Evolutionary conservation across 1,139 yeast species (phyloP).

Genomic region (Candida frijolesensis): DNA sequence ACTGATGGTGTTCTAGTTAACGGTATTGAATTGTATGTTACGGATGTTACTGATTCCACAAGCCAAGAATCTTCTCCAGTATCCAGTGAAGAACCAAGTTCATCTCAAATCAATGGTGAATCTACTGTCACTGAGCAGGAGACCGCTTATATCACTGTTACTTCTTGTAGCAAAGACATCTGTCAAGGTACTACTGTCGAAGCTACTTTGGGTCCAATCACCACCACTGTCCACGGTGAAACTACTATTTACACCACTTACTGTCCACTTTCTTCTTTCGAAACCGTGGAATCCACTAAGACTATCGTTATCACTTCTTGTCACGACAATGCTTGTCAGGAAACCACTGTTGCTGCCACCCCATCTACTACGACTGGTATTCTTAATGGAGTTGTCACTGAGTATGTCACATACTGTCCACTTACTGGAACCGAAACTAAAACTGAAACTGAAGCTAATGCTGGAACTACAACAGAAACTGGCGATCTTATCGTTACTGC

Average conservation of each 20-base stretch:
- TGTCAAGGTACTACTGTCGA: conserved; percentile 35
- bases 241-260: conserved; percentile 23
- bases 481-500: conserved; percentile 33
- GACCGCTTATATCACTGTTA: conserved; percentile 41
- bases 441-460: conserved; percentile 12
- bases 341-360: conserved; percentile 33
- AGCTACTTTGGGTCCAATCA: conserved; percentile 30
- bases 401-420: conserved; percentile 40
- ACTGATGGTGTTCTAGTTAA: conserved; percentile 26
- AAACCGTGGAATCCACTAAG: conserved; percentile 19
- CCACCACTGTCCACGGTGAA: conserved; percentile 29
- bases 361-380: conserved; percentile 26
- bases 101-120: not conserved
- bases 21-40: conserved; percentile 22
- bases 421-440: conserved; percentile 8
- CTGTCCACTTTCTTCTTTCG: conserved; percentile 28
- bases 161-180: conserved; percentile 45
- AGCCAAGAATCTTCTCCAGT: not conserved
- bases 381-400: conserved; percentile 27
- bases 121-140: conserved; percentile 19
- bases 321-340: conserved; percentile 32
- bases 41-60: conserved; percentile 14
- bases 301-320: conserved; percentile 49
- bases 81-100: conserved; percentile 9
- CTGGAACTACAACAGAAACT: conserved; percentile 3